A percentile compares a stretch with the other conserved stretches of the same genome.
Conservation (phyloP, 23 red algal species). For the Gracilariopsis chorda region DNA sequence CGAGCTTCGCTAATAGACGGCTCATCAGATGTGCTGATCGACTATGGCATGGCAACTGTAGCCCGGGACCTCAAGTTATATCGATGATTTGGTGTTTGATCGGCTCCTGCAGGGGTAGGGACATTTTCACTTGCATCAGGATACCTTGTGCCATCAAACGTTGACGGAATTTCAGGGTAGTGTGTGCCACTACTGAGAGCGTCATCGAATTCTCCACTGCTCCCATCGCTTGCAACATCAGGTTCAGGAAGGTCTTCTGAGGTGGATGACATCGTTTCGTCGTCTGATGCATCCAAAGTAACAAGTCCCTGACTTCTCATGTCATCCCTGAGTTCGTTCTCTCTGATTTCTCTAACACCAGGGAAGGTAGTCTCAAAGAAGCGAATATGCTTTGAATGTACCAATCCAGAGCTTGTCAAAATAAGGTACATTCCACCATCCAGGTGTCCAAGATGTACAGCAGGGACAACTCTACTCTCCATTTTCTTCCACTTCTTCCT, state of each 20-base stretch:
- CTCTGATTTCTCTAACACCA: neutral
- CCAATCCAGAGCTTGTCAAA: neutral
- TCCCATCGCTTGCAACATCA: neutral
- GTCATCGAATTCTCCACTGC: neutral
- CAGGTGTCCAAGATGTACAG: neutral
- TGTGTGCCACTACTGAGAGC: neutral
- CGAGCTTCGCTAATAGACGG: neutral
- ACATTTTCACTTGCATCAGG: neutral
- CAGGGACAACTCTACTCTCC: too few species aligned
- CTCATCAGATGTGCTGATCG: neutral
- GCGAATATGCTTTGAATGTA: neutral
- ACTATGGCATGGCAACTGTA: neutral
- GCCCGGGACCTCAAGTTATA: neutral
- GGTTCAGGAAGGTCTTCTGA: neutral
- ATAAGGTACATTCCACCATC: constrained; percentile 2
- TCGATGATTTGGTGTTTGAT: neutral
- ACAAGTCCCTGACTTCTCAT: neutral
- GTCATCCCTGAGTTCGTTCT: neutral
- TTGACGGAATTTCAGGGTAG: neutral
- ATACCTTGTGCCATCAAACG: neutral
- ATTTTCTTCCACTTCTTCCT: neutral
- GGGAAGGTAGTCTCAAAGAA: neutral
- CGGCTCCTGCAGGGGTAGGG: neutral
- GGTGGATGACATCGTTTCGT: neutral
- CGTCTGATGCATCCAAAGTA: neutral